Base-by-base conservation (phyloP, 768 basidiomycete genomes). In the Macrolepiota dolichaula region DNA sequence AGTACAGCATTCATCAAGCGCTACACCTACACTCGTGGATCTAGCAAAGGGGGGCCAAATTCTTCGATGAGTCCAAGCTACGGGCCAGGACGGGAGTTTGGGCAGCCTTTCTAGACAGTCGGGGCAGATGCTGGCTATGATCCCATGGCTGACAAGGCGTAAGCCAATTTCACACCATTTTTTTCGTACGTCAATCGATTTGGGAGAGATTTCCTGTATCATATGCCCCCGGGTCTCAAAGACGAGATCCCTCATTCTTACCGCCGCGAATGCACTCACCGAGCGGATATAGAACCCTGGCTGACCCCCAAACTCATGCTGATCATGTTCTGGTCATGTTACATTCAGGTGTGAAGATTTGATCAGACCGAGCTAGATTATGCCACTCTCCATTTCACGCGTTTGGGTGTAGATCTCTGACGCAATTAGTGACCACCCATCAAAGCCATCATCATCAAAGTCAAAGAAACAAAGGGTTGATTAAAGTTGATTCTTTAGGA, bases 401-500 rank as follows among this genome's bases (percentile, higher is more conserved):
- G n/a, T n/a, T n/a, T n/a, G n/a, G n/a, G n/a, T n/a, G 85, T 85
- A 61, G 62, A 78, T 66, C 42, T 36, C 49, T 36, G 42, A 76
- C 73, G 29, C 71, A 78, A 40, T 86, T 87, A 61, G n/a, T n/a
- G n/a, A n/a, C n/a, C n/a, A n/a, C n/a, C n/a, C n/a, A n/a, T n/a
- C n/a, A n/a, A n/a, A n/a, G n/a, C n/a, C n/a, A n/a, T n/a, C n/a
- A n/a, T n/a, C n/a, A n/a, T n/a, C n/a, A n/a, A n/a, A n/a, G n/a
- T n/a, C n/a, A n/a, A n/a, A n/a, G n/a, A n/a, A n/a, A n/a, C n/a
- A n/a, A n/a, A n/a, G n/a, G n/a, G n/a, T n/a, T n/a, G n/a, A 63
- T 71, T 54, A 79, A 79, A 63, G 82, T 74, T 88, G 59, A 70
- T 89, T n/a, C 80, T 88, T 19, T 89, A 88, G 65, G 84, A 82